Conservation (phyloP, 345 rosid species). For the Eucalyptus grandis region DNA sequence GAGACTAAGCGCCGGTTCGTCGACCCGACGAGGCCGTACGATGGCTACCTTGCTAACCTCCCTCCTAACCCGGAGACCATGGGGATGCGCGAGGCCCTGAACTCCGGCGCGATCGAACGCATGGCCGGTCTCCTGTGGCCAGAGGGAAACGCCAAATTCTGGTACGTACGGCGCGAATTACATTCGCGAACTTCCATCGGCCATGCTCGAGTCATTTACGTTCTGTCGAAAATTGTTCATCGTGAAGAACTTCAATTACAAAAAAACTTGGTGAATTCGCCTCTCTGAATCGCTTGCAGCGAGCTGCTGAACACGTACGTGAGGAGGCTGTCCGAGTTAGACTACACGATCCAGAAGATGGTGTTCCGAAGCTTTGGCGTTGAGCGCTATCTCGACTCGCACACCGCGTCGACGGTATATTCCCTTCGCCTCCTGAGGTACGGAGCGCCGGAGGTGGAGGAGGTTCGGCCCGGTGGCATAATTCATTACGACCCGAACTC, state of each 20-base stretch:
- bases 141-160: neutral
- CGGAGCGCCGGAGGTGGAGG: neutral
- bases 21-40: neutral
- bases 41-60: neutral
- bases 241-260: neutral
- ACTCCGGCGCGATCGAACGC: neutral
- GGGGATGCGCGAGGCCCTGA: neutral
- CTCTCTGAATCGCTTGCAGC: neutral
- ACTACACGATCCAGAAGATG: neutral
- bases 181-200: neutral
- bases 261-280: too few species aligned
- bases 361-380: neutral
- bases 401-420: neutral
- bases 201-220: neutral
- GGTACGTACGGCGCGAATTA: neutral
- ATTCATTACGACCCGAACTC: neutral
- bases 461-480: neutral
- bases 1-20: neutral
- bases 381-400: neutral
- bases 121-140: neutral
- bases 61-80: neutral
- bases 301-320: neutral
- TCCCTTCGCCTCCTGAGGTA: neutral
- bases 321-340: neutral
- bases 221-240: neutral